These are phyloP conservation scores for Rhizopogon salebrosus DNA, from an alignment of 768 basidiomycete species.

Conservation along the genomic window DNA sequence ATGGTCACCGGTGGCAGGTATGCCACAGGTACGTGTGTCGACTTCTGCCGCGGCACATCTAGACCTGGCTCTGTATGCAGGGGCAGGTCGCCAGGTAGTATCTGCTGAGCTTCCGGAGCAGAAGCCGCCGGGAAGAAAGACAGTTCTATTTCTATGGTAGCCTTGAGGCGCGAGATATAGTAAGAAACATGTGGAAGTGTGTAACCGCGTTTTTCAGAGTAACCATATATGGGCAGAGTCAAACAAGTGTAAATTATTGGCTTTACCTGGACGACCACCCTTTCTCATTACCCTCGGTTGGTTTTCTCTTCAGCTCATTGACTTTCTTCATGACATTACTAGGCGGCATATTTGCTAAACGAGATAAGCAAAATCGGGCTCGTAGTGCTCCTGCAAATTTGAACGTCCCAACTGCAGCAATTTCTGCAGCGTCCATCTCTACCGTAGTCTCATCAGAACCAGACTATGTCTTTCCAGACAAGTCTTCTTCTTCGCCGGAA, in stretches of 20 bases:
- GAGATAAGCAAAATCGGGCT: slow-evolving; percentile 11
- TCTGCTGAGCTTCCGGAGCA: neutral
- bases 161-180: too few relatives aligned
- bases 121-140: too few relatives aligned
- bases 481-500: slow-evolving; percentile 2
- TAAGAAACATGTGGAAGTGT: too few relatives aligned
- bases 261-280: too few relatives aligned
- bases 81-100: neutral
- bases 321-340: slow-evolving; percentile 23
- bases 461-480: slow-evolving; percentile 27
- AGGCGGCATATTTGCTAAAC: slow-evolving; percentile 23
- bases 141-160: too few relatives aligned
- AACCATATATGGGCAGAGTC: slow-evolving; percentile 5
- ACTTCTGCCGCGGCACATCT: neutral
- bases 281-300: too few relatives aligned
- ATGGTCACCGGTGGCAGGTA: too few relatives aligned
- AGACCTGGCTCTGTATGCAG: neutral
- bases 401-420: neutral
- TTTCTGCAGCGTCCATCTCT: slow-evolving; percentile 11
- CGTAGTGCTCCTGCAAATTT: slow-evolving; percentile 1
- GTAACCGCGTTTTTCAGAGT: neutral
- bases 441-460: slow-evolving; percentile 23
- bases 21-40: neutral
- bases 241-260: slow-evolving; percentile 1
- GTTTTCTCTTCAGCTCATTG: slow-evolving; percentile 3